A percentile compares a stretch with the other conserved stretches of the same genome.
phyloP scores from a whole-genome alignment of 73 alveolate species.

The Tetrahymena elliotti region DNA sequence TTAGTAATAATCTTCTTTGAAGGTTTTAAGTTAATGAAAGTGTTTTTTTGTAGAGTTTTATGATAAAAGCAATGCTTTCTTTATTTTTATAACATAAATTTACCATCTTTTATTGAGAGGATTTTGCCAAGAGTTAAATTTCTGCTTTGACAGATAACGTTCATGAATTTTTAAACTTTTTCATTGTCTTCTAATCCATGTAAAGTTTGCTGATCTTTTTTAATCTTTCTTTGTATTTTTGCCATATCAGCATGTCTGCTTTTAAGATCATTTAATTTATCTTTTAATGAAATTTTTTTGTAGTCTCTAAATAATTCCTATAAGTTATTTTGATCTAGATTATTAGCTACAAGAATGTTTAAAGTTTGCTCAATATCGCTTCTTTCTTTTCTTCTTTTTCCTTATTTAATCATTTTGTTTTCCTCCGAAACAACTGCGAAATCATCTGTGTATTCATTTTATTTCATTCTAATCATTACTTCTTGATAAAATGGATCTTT shows the following conservation, averaged over 20 bases:
- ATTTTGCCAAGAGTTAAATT: not conserved
- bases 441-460: not conserved
- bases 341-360: not conserved
- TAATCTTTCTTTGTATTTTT: not conserved
- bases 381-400: not conserved
- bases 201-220: not conserved
- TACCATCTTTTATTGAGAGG: not conserved
- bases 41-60: not conserved
- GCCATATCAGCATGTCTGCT: not conserved
- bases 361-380: not conserved
- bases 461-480: not conserved
- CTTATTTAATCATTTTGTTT: not conserved
- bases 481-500: not conserved
- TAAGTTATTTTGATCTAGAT: not conserved
- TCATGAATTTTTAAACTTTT: not conserved
- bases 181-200: not conserved
- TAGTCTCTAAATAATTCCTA: not conserved
- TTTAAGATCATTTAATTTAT: not conserved
- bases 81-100: too few species aligned
- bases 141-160: not conserved
- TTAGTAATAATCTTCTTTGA: too few species aligned
- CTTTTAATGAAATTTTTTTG: not conserved
- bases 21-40: too few species aligned
- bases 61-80: not conserved
- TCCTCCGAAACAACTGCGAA: not conserved